Conservation (phyloP, 2,329 filamentous ascomycete genomes). For the Alternaria triticina region DNA sequence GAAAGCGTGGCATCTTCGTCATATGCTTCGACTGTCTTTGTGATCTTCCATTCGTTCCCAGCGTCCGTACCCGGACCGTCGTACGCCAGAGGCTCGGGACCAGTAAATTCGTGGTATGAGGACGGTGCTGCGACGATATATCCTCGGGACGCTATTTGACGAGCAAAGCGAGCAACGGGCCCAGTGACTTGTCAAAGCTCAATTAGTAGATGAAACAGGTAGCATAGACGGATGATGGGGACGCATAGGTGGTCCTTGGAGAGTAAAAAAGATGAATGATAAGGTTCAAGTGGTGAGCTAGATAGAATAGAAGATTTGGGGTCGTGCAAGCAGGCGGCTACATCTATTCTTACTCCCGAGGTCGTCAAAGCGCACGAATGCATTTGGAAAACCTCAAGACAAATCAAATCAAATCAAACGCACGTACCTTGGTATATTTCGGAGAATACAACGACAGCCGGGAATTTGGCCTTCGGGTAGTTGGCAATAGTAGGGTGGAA, state of each 20-base stretch:
- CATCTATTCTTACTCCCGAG: neutral
- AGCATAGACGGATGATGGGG: neutral
- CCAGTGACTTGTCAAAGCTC: slow-evolving; percentile 69
- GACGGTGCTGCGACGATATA: slow-evolving; percentile 93
- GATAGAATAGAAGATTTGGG: neutral
- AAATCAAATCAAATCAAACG: neutral
- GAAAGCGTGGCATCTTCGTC: slow-evolving; percentile 64
- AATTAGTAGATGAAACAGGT: neutral
- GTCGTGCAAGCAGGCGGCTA: neutral
- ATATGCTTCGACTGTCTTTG: slow-evolving; percentile 85
- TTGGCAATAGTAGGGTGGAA: slow-evolving; percentile 85
- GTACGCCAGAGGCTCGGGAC: slow-evolving; percentile 82
- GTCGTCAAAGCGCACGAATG: neutral
- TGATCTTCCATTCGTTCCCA: slow-evolving; percentile 85
- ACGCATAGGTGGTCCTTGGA: neutral
- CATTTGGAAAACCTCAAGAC: neutral
- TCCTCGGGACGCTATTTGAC: slow-evolving; percentile 89
- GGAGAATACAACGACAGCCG: slow-evolving; percentile 85
- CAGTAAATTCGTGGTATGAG: slow-evolving; percentile 91
- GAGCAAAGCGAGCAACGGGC: slow-evolving; percentile 85
- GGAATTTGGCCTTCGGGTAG: slow-evolving; percentile 89
- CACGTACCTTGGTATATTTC: slow-evolving; percentile 90
- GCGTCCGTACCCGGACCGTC: slow-evolving; percentile 86
- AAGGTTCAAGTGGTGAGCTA: neutral
- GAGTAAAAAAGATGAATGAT: neutral